Base-by-base conservation (phyloP, 768 basidiomycete species). In the Crucibulum laeve region DNA sequence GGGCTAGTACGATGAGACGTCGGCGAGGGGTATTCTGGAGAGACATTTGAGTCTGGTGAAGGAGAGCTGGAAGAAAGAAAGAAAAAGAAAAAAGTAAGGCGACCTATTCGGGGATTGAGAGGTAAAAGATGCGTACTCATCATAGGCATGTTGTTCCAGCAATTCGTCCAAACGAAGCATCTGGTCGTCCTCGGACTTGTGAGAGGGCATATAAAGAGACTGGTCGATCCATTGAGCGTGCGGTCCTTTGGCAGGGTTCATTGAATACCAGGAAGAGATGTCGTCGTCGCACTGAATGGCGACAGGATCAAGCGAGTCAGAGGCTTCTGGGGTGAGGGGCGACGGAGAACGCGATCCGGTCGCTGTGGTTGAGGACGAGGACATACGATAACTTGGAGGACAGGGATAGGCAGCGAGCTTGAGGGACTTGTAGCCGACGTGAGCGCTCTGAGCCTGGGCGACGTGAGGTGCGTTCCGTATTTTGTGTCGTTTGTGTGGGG, bases 101-200 rank as follows among this genome's bases (percentile, higher is more conserved):
- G n/a, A n/a, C n/a, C n/a, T n/a, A n/a, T n/a, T n/a, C n/a, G 49
- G 22, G 33, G 30, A 45, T 46, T 43, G 40, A 35, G 23, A 30
- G 17, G 37, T 47, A 52, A 45, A 42, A 50, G 43, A 22, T 48
- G 65, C 83, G 49, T 58, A 89, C 86, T 87, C 84, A 50, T 86
- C 84, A 59, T 84, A 89, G 24, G 79, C 82, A 53, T 82, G 76
- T 48, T 80, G 78, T 54, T 87, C 81, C 42, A 89, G 76, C 37
- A 89, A 67, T 55, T 90, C 87, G 53, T 86, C 82, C 32, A 90
- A 65, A 32, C 74, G 69, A 49, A 88, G 76, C 64, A 85, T 84
- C 40, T 65, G 64, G 18, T 74, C 68, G 37, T 72, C 69, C 26
- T 76, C 80, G 39, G 67, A 59, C 55, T 81, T 79, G 47, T 64